These are phyloP conservation scores for Pseudogymnoascus sp. DNA, from an alignment of 2,329 filamentous ascomycete genomes.

Conservation along the genomic window DNA sequence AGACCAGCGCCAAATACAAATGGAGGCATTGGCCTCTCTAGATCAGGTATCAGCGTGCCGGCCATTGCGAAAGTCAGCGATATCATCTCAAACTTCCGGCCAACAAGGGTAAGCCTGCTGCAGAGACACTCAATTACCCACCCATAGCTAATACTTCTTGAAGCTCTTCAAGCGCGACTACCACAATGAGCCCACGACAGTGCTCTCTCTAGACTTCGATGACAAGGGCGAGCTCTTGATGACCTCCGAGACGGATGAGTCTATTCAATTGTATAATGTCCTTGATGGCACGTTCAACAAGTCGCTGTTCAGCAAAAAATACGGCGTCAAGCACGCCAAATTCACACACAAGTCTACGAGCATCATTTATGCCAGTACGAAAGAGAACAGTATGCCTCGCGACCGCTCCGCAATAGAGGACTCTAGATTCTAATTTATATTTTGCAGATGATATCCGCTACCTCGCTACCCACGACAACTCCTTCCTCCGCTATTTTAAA, in stretches of 20 bases:
- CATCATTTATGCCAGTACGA: constrained; percentile 93
- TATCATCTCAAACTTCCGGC: constrained; percentile 67
- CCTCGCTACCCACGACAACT: constrained; percentile 89
- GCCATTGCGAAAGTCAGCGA: constrained; percentile 62
- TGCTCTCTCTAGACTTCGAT: constrained; percentile 93
- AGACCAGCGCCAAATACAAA: constrained; percentile 10
- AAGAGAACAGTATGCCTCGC: constrained; percentile 64
- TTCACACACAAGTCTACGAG: constrained; percentile 89
- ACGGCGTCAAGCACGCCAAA: constrained; percentile 85
- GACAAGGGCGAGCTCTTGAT: constrained; percentile 89
- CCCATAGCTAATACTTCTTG: background rate
- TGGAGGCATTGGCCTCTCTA: constrained; percentile 17
- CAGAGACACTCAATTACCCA: constrained; percentile 11
- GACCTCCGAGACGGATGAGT: constrained; percentile 86
- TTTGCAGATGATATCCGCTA: constrained; percentile 67
- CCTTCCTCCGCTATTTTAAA: constrained; percentile 91
- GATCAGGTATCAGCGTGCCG: constrained; percentile 15
- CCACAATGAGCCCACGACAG: constrained; percentile 40
- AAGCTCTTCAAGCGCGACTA: constrained; percentile 43
- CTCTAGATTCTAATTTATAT: background rate
- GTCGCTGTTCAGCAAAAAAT: constrained; percentile 88
- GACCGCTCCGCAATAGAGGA: background rate
- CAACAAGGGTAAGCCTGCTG: constrained; percentile 57
- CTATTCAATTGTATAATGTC: constrained; percentile 90
- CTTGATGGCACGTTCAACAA: constrained; percentile 86